Evolutionary conservation across 257 asterid species (phyloP).

Genomic region (Schizonepeta tenuifolia): DNA sequence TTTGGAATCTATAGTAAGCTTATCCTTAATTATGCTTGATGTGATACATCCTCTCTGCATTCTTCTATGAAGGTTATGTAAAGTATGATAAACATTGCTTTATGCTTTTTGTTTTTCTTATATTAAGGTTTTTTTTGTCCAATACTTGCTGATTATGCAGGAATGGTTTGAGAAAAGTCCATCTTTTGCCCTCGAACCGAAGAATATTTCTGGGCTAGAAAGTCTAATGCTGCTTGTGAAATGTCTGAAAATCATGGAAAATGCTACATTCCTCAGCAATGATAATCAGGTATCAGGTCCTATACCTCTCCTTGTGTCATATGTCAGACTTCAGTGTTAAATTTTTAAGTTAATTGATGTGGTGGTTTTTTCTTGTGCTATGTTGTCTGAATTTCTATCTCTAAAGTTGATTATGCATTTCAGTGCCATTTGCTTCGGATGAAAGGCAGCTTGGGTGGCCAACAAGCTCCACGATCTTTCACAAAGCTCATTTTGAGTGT

Average conservation of each 20-base stretch:
- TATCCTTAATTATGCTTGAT: conserved; percentile 12
- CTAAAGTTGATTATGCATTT: conserved; percentile 33
- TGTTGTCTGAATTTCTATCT: conserved; percentile 35
- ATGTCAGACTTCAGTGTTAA: neutral
- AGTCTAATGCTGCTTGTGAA: conserved; percentile 69
- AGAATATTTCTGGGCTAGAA: conserved; percentile 50
- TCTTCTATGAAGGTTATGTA: neutral
- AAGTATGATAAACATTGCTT: neutral
- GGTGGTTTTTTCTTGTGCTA: conserved; percentile 34
- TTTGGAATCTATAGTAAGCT: conserved; percentile 5
- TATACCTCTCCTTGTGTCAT: neutral
- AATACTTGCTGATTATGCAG: conserved; percentile 41
- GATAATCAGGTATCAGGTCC: conserved; percentile 62
- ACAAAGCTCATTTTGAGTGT: conserved; percentile 67
- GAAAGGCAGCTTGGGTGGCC: conserved; percentile 65
- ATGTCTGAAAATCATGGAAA: conserved; percentile 85
- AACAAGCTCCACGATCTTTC: conserved; percentile 64
- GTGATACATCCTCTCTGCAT: neutral
- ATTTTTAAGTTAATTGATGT: neutral
- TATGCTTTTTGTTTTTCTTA: neutral
- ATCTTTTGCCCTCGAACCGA: conserved; percentile 39
- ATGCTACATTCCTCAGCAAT: conserved; percentile 75
- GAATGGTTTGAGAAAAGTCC: conserved; percentile 59
- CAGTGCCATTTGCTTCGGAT: conserved; percentile 83
- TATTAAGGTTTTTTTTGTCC: conserved; percentile 7